Percentiles rank a stretch among this genome's conserved stretches.
Evolutionary conservation across 768 basidiomycete species (phyloP).

Genomic region (Leccinum olivaceopallidum): DNA sequence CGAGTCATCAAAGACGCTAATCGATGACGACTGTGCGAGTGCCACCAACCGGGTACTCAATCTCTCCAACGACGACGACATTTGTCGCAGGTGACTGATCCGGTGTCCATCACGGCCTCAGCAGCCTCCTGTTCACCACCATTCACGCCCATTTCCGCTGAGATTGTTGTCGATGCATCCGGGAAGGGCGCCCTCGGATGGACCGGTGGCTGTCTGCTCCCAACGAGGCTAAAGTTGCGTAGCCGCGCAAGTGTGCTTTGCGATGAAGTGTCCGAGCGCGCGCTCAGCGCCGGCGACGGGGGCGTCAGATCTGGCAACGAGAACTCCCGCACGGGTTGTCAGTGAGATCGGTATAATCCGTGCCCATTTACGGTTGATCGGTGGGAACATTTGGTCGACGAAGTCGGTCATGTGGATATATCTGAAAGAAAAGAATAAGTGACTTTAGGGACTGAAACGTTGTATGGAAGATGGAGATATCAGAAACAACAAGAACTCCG

Average conservation of each 20-base stretch:
- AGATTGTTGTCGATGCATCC: constrained; percentile 16
- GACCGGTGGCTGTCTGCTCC: constrained; percentile 39
- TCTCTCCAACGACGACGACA: constrained; percentile 70
- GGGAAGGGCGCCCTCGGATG: constrained; percentile 29
- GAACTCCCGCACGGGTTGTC: constrained; percentile 73
- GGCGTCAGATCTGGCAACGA: constrained; percentile 79
- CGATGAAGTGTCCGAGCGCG: constrained; percentile 84
- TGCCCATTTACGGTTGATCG: constrained; percentile 85
- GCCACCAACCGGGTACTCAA: constrained; percentile 59
- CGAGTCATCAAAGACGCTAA: constrained; percentile 20
- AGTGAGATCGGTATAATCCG: constrained; percentile 89
- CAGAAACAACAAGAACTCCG: constrained; percentile 46
- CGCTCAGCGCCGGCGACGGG: constrained; percentile 92
- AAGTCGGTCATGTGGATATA: constrained; percentile 99
- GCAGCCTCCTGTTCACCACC: not conserved
- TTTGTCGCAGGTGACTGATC: constrained; percentile 57
- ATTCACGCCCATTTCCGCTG: not conserved
- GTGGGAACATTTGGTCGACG: constrained; percentile 99
- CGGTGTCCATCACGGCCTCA: constrained; percentile 22
- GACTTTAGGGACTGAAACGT: constrained; percentile 21
- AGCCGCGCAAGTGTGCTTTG: constrained; percentile 73
- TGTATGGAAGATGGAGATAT: not conserved
- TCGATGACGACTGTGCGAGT: constrained; percentile 43
- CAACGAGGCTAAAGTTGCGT: constrained; percentile 76
- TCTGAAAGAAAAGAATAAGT: constrained; percentile 38